Evolutionary conservation across 179 eudicot species (phyloP).

Genomic region (Beta lomatogona): DNA sequence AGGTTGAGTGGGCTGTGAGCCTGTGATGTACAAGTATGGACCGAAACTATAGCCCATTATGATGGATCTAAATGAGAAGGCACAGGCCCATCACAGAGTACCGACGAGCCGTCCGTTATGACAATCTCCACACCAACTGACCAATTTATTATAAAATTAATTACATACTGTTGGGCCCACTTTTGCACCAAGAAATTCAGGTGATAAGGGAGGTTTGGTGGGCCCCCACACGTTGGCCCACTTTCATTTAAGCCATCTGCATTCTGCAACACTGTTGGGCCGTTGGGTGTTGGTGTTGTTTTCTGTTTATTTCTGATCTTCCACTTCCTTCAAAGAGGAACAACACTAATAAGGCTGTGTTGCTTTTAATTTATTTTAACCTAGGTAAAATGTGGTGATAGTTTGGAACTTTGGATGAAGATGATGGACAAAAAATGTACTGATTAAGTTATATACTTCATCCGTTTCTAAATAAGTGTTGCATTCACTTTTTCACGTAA

Average conservation of each 20-base stretch:
- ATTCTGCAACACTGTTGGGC: neutral
- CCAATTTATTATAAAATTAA: neutral
- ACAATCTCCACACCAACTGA: neutral
- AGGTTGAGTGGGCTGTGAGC: too few relatives aligned
- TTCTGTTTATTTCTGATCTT: neutral
- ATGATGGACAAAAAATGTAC: too few relatives aligned
- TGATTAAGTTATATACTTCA: too few relatives aligned
- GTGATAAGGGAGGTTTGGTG: neutral
- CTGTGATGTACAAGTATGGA: neutral
- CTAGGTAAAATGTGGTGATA: too few relatives aligned
- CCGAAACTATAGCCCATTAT: neutral
- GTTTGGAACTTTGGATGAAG: too few relatives aligned
- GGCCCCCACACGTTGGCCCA: neutral
- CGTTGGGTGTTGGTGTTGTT: conserved; percentile 13
- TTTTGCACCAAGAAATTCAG: neutral
- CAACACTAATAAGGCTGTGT: too few relatives aligned
- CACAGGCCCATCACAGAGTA: neutral
- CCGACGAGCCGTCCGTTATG: neutral
- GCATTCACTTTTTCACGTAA: too few relatives aligned
- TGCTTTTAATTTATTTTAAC: too few relatives aligned
- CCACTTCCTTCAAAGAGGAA: neutral
- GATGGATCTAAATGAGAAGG: neutral
- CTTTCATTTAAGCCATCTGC: neutral
- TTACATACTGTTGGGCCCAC: too few relatives aligned
- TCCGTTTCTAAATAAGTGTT: too few relatives aligned